Evolutionary conservation across 2,329 filamentous ascomycete species (phyloP).

Genomic region (Colletotrichum trifolii): DNA sequence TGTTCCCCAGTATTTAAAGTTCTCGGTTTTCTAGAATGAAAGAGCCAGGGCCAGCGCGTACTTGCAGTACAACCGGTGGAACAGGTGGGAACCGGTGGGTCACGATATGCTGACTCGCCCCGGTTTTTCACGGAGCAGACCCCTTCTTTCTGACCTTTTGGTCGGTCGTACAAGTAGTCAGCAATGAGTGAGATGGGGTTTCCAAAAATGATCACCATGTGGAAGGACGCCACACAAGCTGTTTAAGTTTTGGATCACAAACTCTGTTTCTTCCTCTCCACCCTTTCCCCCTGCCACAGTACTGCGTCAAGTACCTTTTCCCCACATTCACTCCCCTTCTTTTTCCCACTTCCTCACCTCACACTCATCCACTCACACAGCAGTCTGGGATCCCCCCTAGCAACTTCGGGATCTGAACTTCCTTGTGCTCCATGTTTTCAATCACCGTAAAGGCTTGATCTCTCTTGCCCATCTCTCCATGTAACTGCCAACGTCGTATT

Average conservation of each 20-base stretch:
- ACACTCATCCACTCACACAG: background rate
- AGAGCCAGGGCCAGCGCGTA: constrained; percentile 11
- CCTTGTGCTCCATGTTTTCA: constrained; percentile 11
- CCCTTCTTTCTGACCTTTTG: constrained; percentile 26
- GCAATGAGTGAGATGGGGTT: constrained; percentile 29
- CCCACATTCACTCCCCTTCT: too few species aligned
- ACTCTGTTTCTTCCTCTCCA: constrained; percentile 29
- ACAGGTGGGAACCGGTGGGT: constrained; percentile 34
- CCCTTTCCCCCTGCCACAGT: background rate
- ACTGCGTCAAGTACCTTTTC: too few species aligned
- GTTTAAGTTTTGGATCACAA: constrained; percentile 30
- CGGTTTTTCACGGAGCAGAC: constrained; percentile 28
- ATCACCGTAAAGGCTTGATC: background rate
- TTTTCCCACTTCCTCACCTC: too few species aligned
- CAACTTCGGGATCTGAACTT: constrained; percentile 34
- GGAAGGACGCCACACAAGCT: constrained; percentile 28
- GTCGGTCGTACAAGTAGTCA: constrained; percentile 22
- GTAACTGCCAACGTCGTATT: background rate
- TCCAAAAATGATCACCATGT: constrained; percentile 37
- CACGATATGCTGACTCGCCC: constrained; percentile 28
- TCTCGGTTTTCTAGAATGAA: constrained; percentile 32
- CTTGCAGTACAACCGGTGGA: constrained; percentile 11
- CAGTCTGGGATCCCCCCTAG: constrained; percentile 9
- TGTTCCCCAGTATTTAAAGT: constrained; percentile 32
- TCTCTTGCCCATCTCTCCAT: background rate